Evolutionary conservation across 768 basidiomycete species (phyloP).

Genomic region (Harrya chromipes): DNA sequence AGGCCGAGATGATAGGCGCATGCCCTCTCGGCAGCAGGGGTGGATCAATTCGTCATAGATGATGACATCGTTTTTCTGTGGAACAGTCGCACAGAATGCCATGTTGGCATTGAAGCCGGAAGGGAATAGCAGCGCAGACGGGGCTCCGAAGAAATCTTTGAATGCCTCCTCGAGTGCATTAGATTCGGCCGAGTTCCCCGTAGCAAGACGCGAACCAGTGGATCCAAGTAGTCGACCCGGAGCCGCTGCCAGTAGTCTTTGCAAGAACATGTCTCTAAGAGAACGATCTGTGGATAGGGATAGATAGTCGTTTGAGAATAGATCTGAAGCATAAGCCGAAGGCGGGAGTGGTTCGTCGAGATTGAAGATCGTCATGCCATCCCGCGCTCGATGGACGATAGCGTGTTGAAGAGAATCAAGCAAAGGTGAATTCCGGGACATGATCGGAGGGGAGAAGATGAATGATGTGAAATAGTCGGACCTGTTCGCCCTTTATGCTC

Average conservation of each 20-base stretch:
- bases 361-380: conserved; percentile 9
- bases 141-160: conserved; percentile 22
- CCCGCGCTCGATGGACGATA: conserved; percentile 1
- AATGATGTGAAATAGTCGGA: too few relatives aligned
- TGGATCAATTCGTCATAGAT: conserved; percentile 54
- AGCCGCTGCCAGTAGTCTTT: conserved; percentile 23
- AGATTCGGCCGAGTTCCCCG: conserved; percentile 31
- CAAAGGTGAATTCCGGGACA: conserved; percentile 10
- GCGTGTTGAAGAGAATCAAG: conserved; percentile 16
- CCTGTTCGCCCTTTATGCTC: conserved; percentile 10
- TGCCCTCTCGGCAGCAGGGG: conserved; percentile 49
- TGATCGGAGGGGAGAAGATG: neutral
- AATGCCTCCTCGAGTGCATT: conserved; percentile 13
- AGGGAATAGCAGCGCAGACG: conserved; percentile 47
- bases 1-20: conserved; percentile 35
- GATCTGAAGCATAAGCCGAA: conserved; percentile 26
- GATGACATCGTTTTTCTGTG: conserved; percentile 42
- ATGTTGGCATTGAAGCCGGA: conserved; percentile 55
- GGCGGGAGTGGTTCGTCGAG: conserved; percentile 20
- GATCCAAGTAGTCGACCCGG: conserved; percentile 39
- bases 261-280: conserved; percentile 33
- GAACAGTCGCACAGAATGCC: conserved; percentile 47
- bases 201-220: conserved; percentile 49
- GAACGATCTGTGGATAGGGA: conserved; percentile 37
- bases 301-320: conserved; percentile 52